A percentile compares a stretch with the other conserved stretches of the same genome.
Evolutionary conservation across 2,329 filamentous ascomycete species (phyloP).

Genomic region (Cadophora malorum): DNA sequence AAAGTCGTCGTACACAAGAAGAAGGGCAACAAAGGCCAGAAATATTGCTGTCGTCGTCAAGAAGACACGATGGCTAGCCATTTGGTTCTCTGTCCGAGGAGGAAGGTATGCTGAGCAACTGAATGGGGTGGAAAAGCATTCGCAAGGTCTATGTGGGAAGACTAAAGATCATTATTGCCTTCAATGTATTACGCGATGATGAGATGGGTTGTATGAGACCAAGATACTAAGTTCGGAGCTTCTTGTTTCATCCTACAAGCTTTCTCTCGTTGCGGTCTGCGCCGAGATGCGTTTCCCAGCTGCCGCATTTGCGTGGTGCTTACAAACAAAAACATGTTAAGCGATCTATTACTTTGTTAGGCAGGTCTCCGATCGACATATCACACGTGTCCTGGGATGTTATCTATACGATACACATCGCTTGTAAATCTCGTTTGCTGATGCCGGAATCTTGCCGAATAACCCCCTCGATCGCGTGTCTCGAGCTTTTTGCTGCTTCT

Average conservation of each 20-base stretch:
- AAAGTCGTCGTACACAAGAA: background rate
- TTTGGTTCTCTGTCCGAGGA: background rate
- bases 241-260: background rate
- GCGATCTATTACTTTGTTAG: slow-evolving; percentile 11
- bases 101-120: background rate
- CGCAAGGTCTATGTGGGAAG: background rate
- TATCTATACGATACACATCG: background rate
- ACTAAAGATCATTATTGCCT: background rate
- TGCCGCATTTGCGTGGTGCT: background rate
- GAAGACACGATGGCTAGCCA: background rate
- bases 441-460: background rate
- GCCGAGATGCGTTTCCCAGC: background rate
- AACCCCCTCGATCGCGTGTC: background rate
- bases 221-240: background rate
- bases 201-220: background rate
- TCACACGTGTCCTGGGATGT: background rate
- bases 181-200: background rate
- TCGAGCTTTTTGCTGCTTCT: background rate
- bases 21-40: background rate
- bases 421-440: background rate
- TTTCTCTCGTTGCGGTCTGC: background rate
- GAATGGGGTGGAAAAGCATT: background rate
- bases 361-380: background rate
- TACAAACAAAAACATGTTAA: slow-evolving; percentile 8
- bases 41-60: background rate